Base-by-base conservation (phyloP, 1,284 basidiomycete genomes). In the Melampsora americana region DNA sequence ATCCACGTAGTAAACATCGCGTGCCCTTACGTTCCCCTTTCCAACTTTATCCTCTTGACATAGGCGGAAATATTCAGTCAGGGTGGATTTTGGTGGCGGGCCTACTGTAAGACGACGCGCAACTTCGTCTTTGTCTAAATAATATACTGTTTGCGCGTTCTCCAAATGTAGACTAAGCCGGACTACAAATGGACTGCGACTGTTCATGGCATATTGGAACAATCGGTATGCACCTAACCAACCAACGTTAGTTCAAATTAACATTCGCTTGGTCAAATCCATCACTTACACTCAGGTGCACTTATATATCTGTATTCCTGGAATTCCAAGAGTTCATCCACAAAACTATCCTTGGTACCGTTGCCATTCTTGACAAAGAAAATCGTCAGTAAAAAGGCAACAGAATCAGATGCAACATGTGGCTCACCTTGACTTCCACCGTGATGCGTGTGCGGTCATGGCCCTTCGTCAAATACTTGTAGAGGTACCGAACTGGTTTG, bases 221-320 rank as follows among this genome's bases (percentile, higher is more conserved):
- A 86, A 79, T 3, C 82, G 82, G 83, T 83, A 85, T 1, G 71
- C 69, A 14, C 83, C 84, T 74, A 85, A n/a, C n/a, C n/a, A n/a
- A n/a, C n/a, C 84, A 35, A 32, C 18, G 9, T 35, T n/a, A n/a
- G 35, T 35, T 35, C 35, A 35, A 35, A 35, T 35, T 9, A 35
- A 35, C 35, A 35, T 35, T 9, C 3, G 35, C 9, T 9, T 35
- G 35, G 35, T 35, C 3, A 9, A 35, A 35, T 35, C 9, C 35
- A 35, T 35, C 3, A 35, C 35, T 35, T 9, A 35, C 35, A 35
- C 9, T 35, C 35, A 4, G 35, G 35, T 35, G 35, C 35, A 35
- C 35, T 35, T 35, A 35, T 35, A 35, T 35, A 35, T 35, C 35
- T 3, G 35, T 35, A 35, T 35, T 35, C 35, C 9, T 35, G 35